Base-by-base conservation (phyloP, 1,284 basidiomycete genomes). In the Malassezia restricta region DNA sequence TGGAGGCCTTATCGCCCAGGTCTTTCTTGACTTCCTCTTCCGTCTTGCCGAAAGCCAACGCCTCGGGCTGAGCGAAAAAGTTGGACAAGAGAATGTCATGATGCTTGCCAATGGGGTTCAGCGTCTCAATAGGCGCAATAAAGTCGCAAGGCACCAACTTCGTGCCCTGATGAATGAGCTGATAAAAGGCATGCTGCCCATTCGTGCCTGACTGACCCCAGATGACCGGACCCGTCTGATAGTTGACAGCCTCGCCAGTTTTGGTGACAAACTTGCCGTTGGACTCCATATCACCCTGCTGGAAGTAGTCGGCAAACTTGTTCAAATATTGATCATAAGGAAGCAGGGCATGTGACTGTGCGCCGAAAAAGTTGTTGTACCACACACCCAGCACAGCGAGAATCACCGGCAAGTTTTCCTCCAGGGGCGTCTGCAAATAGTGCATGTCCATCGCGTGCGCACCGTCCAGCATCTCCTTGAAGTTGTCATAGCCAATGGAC, bases 291-390 rank as follows among this genome's bases (percentile, higher is more conserved):
- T 98, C 92, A 42, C 91, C 91, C 78, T 98, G 92, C 76, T 98
- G 92, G 86, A 98, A 98, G 80, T 98, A 98, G 77, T 96, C 92
- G 51, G 92, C 92, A 72, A 98, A 98, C 76, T 94, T 94, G 81
- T 94, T 87, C 65, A 98, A 78, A 77, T 98, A 98, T 75, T 98
- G 92, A 76, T 98, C 94, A 73, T 98, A 98, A 4, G 92, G 91
- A 31, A 98, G 79, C 43, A 98, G 80, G 6, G 86, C 88, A 68
- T 95, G 88, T 1, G 92, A 95, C 77, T 96, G 89, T 38, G 91
- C 79, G 59, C 86, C 87, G 74, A 90, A 94, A 75, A 96, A 96
- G 78, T 96, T 86, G 74, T 94, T 94, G 80, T 96, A 96, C 92
- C 92, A 98, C 72, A 96, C 81, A 11, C 92, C 92, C 57, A 95